Percentiles rank a stretch among this genome's conserved stretches.
Evolutionary conservation across 306 rosid species (phyloP).

Genomic region (Mucuna pruriens): DNA sequence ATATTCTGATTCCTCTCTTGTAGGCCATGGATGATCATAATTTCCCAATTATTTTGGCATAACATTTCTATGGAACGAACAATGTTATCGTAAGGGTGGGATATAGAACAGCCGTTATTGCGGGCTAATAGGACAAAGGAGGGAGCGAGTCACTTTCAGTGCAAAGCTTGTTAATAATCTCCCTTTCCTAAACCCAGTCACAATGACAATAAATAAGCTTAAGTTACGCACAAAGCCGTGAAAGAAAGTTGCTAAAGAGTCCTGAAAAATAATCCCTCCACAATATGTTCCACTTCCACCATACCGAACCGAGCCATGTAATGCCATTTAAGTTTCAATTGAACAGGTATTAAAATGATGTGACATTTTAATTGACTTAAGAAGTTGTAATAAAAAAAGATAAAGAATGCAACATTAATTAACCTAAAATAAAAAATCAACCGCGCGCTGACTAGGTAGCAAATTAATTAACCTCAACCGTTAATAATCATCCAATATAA

Average conservation of each 20-base stretch:
- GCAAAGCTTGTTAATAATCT: neutral
- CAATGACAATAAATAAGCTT: neutral
- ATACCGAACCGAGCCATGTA: too few species aligned
- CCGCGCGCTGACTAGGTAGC: neutral
- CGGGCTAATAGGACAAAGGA: conserved; percentile 7
- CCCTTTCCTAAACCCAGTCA: neutral
- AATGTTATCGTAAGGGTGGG: neutral
- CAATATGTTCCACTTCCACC: neutral
- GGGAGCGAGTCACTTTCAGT: neutral
- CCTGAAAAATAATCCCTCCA: neutral
- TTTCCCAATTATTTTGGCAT: conserved; percentile 8
- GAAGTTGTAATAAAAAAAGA: too few species aligned
- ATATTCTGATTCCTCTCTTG: conserved; percentile 17
- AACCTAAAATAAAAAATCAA: neutral
- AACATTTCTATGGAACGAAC: neutral
- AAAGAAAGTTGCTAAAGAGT: neutral
- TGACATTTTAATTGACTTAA: neutral
- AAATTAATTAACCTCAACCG: conserved; percentile 12
- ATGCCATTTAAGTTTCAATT: neutral
- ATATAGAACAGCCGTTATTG: neutral
- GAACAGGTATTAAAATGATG: neutral
- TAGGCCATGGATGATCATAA: conserved; percentile 5
- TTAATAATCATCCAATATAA: neutral
- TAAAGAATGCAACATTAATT: neutral
- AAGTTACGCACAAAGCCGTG: neutral